Conservation (phyloP, 192 early-diverging fungal species). For the Entomortierella chlamydospora region DNA sequence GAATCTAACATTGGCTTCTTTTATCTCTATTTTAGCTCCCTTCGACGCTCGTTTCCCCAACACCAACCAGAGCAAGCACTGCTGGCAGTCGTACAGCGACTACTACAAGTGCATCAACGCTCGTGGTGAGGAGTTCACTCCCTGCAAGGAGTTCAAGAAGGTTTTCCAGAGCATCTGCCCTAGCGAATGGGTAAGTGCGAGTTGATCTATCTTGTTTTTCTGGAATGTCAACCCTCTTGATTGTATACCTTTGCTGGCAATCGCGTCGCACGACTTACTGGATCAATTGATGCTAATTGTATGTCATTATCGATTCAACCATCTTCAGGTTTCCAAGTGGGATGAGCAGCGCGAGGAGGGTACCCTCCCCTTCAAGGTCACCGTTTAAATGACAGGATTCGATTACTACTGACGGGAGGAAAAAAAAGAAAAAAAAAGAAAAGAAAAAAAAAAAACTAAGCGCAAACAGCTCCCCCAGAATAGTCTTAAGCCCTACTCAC, state of each 20-base stretch:
- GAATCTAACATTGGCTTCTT: too few relatives aligned
- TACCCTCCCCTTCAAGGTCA: conserved; percentile 44
- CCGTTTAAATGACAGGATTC: conserved; percentile 14
- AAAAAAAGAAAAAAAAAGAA: neutral
- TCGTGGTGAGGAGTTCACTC: conserved; percentile 96
- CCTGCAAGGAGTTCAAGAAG: conserved; percentile 91
- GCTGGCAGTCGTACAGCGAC: conserved; percentile 99
- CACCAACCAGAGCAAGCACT: conserved; percentile 99
- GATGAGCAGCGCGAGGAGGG: conserved; percentile 54
- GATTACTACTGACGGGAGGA: too few relatives aligned
- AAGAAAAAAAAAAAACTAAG: too few relatives aligned
- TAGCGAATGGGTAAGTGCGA: conserved; percentile 82
- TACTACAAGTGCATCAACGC: conserved; percentile 90
- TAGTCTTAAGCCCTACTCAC: too few relatives aligned
- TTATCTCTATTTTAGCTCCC: conserved; percentile 60
- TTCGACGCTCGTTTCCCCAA: conserved; percentile 93
- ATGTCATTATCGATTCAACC: too few relatives aligned
- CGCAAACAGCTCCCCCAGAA: too few relatives aligned
- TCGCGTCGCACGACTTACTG: too few relatives aligned
- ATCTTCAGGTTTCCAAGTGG: conserved; percentile 45
- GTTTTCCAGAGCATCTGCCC: conserved; percentile 93
- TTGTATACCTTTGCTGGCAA: too few relatives aligned
- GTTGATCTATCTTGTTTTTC: too few relatives aligned
- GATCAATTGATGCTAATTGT: neutral
- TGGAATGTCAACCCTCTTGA: too few relatives aligned